Conservation (phyloP, 148 eudicot genomes). For the Rhododendron ovatum region DNA sequence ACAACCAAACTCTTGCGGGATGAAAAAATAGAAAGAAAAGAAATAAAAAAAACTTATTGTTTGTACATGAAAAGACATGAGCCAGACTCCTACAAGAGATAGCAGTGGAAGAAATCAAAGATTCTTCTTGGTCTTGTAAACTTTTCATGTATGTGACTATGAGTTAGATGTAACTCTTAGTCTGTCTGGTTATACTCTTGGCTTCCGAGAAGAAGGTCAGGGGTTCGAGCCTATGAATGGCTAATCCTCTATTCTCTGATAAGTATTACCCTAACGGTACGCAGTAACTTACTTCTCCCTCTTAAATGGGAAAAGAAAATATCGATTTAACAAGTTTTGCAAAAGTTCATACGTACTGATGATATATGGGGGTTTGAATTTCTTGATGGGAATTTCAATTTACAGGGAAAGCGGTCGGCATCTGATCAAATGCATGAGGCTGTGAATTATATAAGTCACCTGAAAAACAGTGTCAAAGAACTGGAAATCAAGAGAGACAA, state of each 20-base stretch:
- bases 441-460: constrained; percentile 45
- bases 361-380: background rate
- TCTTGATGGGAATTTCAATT: constrained; percentile 1
- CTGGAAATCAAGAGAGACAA: constrained; percentile 34
- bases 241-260: background rate
- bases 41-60: too few relatives aligned
- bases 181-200: too few relatives aligned
- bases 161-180: too few relatives aligned
- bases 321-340: background rate
- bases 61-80: too few relatives aligned
- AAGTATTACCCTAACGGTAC: background rate
- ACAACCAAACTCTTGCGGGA: too few relatives aligned
- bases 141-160: too few relatives aligned
- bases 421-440: constrained; percentile 59
- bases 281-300: background rate
- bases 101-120: background rate
- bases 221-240: too few relatives aligned
- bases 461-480: constrained; percentile 43
- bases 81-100: too few relatives aligned
- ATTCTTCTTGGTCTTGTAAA: background rate
- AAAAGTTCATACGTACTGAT: background rate
- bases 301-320: background rate
- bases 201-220: too few relatives aligned
- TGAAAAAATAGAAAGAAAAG: background rate
- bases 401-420: constrained; percentile 54